Evolutionary conservation across 1,284 basidiomycete species (phyloP), one percentile per base, ranked within the genome.

Genomic region (Puccinia triticina): DNA sequence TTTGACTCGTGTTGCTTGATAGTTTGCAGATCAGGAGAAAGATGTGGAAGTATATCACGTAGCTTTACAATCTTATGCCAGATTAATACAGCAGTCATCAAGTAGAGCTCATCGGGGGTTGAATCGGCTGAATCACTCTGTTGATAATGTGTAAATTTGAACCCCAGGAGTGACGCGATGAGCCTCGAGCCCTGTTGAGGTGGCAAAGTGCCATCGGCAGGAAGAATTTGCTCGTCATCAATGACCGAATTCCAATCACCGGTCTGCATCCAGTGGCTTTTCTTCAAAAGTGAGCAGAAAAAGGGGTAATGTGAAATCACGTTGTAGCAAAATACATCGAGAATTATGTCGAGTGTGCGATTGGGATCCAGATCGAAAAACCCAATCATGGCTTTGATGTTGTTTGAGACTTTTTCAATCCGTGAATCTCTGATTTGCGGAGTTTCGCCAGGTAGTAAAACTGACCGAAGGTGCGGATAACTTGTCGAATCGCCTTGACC

Each of bases 281-380:
- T 91, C 0, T 91, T 91, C 21, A 99, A 88, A 46, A 99, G 89
- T 1, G 93, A 91, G 48, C 98, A 88, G 88, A 98, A 98, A 89
- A 98, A 98, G n/a, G 90, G 90, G 88, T 93, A 93, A 86, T 99
- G 95, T 0, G 92, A 91, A 4, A 91, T 88, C 55, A 98, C 88
- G 86, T 97, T 92, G 81, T 91, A 90, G 14, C 92, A 92, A 84
- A 98, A 92, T 21, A 97, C 91, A 86, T 99, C 96, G 57, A 99
- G 90, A 82, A 98, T 93, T 84, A 99, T 89, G 86, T 99, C 97
- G 83, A 99, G 89, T 0, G 94, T 95, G 83, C 96, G 91, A 85
- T 95, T 94, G 12, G 97, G 96, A 86, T 98, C 95, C 71, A 99
- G 90, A 87, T 97, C 94, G 86, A 98, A 99, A 88, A 94, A 96